Percentiles rank a stretch among this genome's conserved stretches.
Conservation (phyloP, 108 stramenopile species). For the Asterionellopsis glacialis region DNA sequence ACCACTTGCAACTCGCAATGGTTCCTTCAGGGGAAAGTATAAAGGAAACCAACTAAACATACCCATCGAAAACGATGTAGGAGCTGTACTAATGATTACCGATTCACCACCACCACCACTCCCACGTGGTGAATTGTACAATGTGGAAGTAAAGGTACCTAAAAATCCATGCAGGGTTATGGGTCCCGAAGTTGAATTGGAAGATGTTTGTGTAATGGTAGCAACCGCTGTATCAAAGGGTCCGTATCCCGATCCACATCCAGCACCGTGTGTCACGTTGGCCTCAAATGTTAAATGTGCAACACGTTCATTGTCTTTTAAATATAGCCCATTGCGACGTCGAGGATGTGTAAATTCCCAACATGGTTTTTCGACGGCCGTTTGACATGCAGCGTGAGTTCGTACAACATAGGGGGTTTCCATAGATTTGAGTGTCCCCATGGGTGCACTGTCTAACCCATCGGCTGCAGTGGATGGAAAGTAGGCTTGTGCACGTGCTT, state of each 20-base stretch:
- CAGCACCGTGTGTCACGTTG: conserved; percentile 44
- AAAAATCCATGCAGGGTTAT: conserved; percentile 89
- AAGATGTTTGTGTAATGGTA: conserved; percentile 6
- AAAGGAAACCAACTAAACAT: conserved; percentile 99
- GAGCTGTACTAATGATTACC: conserved; percentile 85
- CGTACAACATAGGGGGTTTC: conserved; percentile 98
- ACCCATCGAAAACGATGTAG: conserved; percentile 81
- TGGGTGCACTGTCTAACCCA: conserved; percentile 7
- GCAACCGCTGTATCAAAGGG: conserved; percentile 43
- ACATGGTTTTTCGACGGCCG: conserved; percentile 70
- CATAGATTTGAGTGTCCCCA: conserved; percentile 40
- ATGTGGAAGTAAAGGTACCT: conserved; percentile 89
- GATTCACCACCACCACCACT: conserved; percentile 9
- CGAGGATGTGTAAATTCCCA: conserved; percentile 90
- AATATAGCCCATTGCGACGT: background rate
- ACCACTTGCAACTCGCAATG: conserved; percentile 64
- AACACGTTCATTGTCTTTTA: conserved; percentile 27
- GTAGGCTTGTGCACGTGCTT: conserved; percentile 67
- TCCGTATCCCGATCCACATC: conserved; percentile 56
- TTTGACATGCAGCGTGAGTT: conserved; percentile 86
- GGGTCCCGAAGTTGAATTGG: conserved; percentile 8
- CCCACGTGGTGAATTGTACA: conserved; percentile 46
- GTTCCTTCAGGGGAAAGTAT: conserved; percentile 88
- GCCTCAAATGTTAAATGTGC: conserved; percentile 50
- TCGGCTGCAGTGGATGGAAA: conserved; percentile 30